Base-by-base conservation (phyloP, 169 alveolate species). In the Babesia ovis region DNA sequence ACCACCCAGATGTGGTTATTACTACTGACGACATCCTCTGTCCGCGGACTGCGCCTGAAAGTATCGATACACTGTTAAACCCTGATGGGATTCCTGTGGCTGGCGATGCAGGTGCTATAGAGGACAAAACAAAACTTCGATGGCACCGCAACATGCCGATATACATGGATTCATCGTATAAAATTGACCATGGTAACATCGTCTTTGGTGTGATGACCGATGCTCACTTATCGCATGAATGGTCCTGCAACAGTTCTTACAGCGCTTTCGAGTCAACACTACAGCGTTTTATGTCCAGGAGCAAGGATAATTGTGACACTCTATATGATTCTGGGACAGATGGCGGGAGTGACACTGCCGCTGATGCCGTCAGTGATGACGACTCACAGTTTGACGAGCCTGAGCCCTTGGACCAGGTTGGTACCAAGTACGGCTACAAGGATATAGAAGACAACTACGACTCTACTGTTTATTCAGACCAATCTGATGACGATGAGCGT, bases 191-290 rank as follows among this genome's bases (percentile, higher is more conserved):
- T 18, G 86, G 73, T 3, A 35, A 56, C 20, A 42, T 68, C 5
- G 76, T 77, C 5, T 77, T 77, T 31, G 86, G 86, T 32, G 27
- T 77, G 25, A 55, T 77, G 48, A 61, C 29, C 32, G 81, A 77
- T 42, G 29, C 62, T 16, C 61, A 53, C 20, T 58, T 77, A 25
- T 1, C 32, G 35, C 32, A 37, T 20, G 86, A 77, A 12, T 77
- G 86, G 86, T 35, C 77, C 14, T 77, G 79, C 32, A 68, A 46
- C 57, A 18, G 51, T 14, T 55, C 86, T 3, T 77, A 53, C 54
- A 34, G 32, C 31, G 29, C 61, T 14, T 77, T 68, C 39, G 69
- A 58, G 25, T 43, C 62, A 12, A 0, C 14, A 4, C 9, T 23
- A 18, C 60, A 57, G 39, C 39, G 23, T 14, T 22, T 43, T 18